Evolutionary conservation across 352 stramenopile species (phyloP).

Genomic region (Globisporangium canariense): DNA sequence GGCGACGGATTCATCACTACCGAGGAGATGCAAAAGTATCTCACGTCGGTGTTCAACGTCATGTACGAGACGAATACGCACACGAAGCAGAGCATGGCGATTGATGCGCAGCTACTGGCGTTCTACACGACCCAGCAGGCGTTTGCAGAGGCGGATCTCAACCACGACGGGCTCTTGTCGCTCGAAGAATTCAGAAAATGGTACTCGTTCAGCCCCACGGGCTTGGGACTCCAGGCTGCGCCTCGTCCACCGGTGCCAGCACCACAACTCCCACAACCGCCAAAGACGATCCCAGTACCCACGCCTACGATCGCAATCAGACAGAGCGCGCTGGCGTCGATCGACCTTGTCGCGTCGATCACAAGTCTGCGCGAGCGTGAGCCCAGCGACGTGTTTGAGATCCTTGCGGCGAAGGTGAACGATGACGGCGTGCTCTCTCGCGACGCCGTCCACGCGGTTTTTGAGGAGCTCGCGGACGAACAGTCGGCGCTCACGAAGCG

Average conservation of each 20-base stretch:
- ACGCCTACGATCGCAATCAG: constrained; percentile 17
- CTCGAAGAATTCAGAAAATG: constrained; percentile 81
- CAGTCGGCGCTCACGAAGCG: constrained; percentile 22
- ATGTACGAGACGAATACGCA: constrained; percentile 47
- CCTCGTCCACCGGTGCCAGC: background rate
- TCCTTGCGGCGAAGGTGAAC: constrained; percentile 80
- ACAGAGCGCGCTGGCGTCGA: constrained; percentile 34
- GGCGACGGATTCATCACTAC: constrained; percentile 81
- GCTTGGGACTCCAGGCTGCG: background rate
- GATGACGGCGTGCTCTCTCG: constrained; percentile 73
- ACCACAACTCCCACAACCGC: background rate
- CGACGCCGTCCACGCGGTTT: constrained; percentile 62
- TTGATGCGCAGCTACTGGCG: constrained; percentile 58
- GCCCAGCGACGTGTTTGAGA: constrained; percentile 76
- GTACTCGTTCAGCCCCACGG: constrained; percentile 36
- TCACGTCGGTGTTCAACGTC: constrained; percentile 68
- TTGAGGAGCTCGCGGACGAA: constrained; percentile 59
- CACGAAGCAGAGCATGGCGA: constrained; percentile 34
- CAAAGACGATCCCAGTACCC: background rate
- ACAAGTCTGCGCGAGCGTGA: constrained; percentile 51
- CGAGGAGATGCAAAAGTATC: constrained; percentile 80
- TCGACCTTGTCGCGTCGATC: constrained; percentile 56
- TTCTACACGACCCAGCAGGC: constrained; percentile 72
- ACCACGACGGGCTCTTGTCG: constrained; percentile 72
- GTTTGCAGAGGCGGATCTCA: constrained; percentile 86